Percentiles rank a stretch among this genome's conserved stretches.
These are phyloP conservation scores for Hypoxylon sp. DNA, from an alignment of 2,329 filamentous ascomycete genomes.

Conservation along the genomic window DNA sequence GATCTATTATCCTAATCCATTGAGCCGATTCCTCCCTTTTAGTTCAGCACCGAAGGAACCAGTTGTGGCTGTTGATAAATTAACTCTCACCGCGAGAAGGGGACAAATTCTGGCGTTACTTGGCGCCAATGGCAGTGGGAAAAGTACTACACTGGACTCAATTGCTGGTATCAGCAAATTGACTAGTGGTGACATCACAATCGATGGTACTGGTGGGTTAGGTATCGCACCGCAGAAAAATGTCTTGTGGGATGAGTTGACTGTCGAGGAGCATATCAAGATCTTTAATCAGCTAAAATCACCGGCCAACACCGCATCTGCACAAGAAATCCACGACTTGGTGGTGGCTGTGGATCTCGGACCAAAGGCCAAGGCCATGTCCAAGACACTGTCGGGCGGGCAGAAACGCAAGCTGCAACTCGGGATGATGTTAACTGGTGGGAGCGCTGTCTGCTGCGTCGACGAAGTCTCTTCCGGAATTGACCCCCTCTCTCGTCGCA, in stretches of 20 bases:
- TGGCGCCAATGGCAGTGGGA: conserved; percentile 91
- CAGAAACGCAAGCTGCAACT: conserved; percentile 94
- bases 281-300: conserved; percentile 90
- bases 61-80: conserved; percentile 82
- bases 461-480: conserved; percentile 93
- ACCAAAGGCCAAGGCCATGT: conserved; percentile 78
- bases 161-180: conserved; percentile 87
- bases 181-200: conserved; percentile 81
- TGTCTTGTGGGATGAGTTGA: conserved; percentile 91
- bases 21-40: conserved; percentile 68
- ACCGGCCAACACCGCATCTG: conserved; percentile 67
- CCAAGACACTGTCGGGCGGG: conserved; percentile 87
- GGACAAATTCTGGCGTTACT: conserved; percentile 90
- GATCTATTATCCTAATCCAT: conserved; percentile 77
- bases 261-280: conserved; percentile 84
- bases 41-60: conserved; percentile 68
- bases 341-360: conserved; percentile 81
- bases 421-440: conserved; percentile 95
- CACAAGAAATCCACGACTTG: conserved; percentile 73
- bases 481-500: conserved; percentile 86
- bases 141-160: conserved; percentile 89
- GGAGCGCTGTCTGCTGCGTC: conserved; percentile 88
- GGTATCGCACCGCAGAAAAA: conserved; percentile 95
- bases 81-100: conserved; percentile 78
- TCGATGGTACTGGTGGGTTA: conserved; percentile 83